Evolutionary conservation across 1,139 yeast genomes (phyloP).

Genomic region (Yamadazyma jaroonii): DNA sequence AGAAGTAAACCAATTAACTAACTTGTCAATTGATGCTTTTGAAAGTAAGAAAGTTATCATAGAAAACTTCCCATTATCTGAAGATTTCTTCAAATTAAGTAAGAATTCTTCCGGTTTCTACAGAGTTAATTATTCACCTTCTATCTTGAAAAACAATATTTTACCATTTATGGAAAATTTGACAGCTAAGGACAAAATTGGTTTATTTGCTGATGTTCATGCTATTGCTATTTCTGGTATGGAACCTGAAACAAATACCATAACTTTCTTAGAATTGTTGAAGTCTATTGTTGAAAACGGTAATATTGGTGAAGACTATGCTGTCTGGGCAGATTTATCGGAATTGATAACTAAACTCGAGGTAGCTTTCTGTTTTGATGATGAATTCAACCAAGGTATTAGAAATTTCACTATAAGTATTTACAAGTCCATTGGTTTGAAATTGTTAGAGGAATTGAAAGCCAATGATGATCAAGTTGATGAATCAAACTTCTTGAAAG

Average conservation of each 20-base stretch:
- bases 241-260: slow-evolving; percentile 39
- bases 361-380: slow-evolving; percentile 48
- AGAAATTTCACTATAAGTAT: slow-evolving; percentile 39
- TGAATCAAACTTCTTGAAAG: slow-evolving; percentile 42
- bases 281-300: slow-evolving; percentile 36
- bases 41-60: slow-evolving; percentile 20
- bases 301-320: slow-evolving; percentile 48
- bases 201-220: slow-evolving; percentile 61
- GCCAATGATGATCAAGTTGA: slow-evolving; percentile 27
- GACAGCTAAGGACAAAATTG: slow-evolving; percentile 60
- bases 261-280: slow-evolving; percentile 45
- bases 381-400: slow-evolving; percentile 37
- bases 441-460: slow-evolving; percentile 26
- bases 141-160: slow-evolving; percentile 42
- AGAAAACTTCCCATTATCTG: slow-evolving; percentile 20
- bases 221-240: slow-evolving; percentile 63
- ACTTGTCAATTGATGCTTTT: slow-evolving; percentile 18
- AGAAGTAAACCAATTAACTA: slow-evolving; percentile 5
- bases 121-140: slow-evolving; percentile 61
- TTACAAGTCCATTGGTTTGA: slow-evolving; percentile 29
- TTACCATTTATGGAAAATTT: slow-evolving; percentile 44
- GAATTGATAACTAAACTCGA: slow-evolving; percentile 41
- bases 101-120: slow-evolving; percentile 62
- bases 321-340: slow-evolving; percentile 66
- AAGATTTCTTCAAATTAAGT: slow-evolving; percentile 55